Percentiles rank a stretch among this genome's conserved stretches.
Evolutionary conservation across 768 basidiomycete genomes (phyloP).

Genomic region (Pleurotus cornucopiae): DNA sequence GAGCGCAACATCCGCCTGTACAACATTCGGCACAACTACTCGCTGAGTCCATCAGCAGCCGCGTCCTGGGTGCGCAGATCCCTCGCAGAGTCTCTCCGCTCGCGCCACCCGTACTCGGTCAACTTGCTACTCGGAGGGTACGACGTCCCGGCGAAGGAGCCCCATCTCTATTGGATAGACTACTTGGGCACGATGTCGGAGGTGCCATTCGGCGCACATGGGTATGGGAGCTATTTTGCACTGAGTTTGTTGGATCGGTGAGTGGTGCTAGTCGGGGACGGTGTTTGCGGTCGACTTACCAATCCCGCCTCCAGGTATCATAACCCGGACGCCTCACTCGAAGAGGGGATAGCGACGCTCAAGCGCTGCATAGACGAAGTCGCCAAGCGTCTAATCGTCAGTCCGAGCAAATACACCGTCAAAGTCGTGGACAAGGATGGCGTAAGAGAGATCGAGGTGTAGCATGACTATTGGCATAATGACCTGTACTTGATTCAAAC

Average conservation of each 20-base stretch:
- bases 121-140: constrained; percentile 93
- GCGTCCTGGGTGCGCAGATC: constrained; percentile 93
- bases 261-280: constrained; percentile 13
- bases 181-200: constrained; percentile 87
- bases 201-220: constrained; percentile 93
- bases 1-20: constrained; percentile 95
- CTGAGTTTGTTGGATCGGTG: constrained; percentile 89
- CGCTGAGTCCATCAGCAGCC: constrained; percentile 86
- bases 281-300: not conserved
- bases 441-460: constrained; percentile 74
- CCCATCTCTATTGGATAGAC: constrained; percentile 93
- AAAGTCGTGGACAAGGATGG: constrained; percentile 94
- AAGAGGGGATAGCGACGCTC: constrained; percentile 82
- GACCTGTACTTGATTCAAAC: no score
- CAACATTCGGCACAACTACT: constrained; percentile 89
- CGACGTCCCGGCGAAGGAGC: constrained; percentile 68
- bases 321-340: constrained; percentile 77
- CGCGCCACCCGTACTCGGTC: constrained; percentile 83
- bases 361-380: constrained; percentile 89
- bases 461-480: constrained; percentile 10
- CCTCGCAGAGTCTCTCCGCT: constrained; percentile 85
- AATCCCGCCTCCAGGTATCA: constrained; percentile 61
- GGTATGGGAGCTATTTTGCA: constrained; percentile 91
- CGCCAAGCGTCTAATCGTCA: constrained; percentile 75
- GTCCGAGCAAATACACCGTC: constrained; percentile 79